These are phyloP conservation scores for Scheffersomyces parashehatae DNA, from an alignment of 1,139 yeast species.

Conservation along the genomic window DNA sequence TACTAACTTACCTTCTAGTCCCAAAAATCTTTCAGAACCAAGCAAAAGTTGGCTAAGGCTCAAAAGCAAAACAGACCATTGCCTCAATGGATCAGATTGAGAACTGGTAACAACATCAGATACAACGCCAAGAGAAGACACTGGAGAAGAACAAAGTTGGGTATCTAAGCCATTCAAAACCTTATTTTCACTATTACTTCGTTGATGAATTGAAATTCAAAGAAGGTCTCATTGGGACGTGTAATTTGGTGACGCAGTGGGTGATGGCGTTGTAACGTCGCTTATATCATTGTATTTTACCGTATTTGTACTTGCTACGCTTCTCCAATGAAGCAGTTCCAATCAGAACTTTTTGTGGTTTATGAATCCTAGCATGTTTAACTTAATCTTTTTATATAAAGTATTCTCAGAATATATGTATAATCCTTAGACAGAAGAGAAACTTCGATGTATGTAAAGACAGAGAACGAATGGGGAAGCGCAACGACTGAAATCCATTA, in stretches of 20 bases:
- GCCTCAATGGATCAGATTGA: conserved; percentile 99
- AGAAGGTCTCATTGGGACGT: neutral
- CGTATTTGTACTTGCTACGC: too few relatives aligned
- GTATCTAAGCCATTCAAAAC: conserved; percentile 62
- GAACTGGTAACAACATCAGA: conserved; percentile 97
- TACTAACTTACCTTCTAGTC: conserved; percentile 52
- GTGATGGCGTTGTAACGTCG: too few relatives aligned
- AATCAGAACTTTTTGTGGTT: too few relatives aligned
- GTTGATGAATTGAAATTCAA: neutral
- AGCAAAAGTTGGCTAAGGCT: conserved; percentile 99
- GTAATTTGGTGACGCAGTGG: too few relatives aligned
- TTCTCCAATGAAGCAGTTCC: too few relatives aligned
- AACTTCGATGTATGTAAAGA: too few relatives aligned
- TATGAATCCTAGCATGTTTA: neutral
- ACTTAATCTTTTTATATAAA: neutral
- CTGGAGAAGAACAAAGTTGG: conserved; percentile 99
- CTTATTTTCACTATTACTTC: neutral
- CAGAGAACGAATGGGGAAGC: too few relatives aligned
- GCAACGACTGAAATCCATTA: too few relatives aligned
- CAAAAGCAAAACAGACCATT: conserved; percentile 99
- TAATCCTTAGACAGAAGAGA: neutral
- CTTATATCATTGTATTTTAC: too few relatives aligned
- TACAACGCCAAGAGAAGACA: conserved; percentile 99
- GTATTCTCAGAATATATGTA: neutral
- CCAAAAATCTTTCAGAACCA: conserved; percentile 96